phyloP scores from a whole-genome alignment of 306 rosid species.

The Trifolium fragiferum region DNA sequence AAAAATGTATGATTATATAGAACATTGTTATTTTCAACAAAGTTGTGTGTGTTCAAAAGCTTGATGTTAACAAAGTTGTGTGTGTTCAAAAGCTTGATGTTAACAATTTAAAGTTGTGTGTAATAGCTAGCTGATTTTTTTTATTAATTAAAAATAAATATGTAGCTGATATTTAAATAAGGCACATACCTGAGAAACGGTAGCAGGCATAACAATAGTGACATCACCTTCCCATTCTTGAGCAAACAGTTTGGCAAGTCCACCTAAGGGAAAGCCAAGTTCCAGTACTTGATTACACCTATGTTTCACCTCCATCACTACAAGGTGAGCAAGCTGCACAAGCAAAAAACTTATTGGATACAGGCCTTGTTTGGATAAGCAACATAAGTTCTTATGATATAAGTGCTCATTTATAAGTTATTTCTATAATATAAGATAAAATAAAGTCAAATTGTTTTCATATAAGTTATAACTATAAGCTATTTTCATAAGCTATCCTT shows the following conservation, averaged over 20 bases:
- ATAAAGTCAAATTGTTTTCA: no score
- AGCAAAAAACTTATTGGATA: conserved; percentile 26
- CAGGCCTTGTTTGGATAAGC: neutral
- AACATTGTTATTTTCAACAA: neutral
- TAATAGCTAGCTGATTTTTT: no score
- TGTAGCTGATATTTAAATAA: neutral
- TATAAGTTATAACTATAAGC: no score
- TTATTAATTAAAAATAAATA: neutral
- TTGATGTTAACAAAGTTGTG: conserved; percentile 29
- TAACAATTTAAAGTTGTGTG: no score
- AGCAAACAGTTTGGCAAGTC: conserved; percentile 89
- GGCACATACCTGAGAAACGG: conserved; percentile 86
- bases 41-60: conserved; percentile 17
- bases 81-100: conserved; percentile 28
- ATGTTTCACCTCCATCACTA: conserved; percentile 97
- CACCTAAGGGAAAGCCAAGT: conserved; percentile 94
- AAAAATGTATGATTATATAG: conserved; percentile 8
- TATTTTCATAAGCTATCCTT: no score
- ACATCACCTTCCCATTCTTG: conserved; percentile 99
- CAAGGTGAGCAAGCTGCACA: conserved; percentile 93
- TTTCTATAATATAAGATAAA: no score
- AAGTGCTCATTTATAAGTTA: no score
- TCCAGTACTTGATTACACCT: conserved; percentile 87
- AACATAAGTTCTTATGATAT: no score
- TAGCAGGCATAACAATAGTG: conserved; percentile 96